Base-by-base conservation (phyloP, 768 basidiomycete species). In the Rhizopogon rudus region DNA sequence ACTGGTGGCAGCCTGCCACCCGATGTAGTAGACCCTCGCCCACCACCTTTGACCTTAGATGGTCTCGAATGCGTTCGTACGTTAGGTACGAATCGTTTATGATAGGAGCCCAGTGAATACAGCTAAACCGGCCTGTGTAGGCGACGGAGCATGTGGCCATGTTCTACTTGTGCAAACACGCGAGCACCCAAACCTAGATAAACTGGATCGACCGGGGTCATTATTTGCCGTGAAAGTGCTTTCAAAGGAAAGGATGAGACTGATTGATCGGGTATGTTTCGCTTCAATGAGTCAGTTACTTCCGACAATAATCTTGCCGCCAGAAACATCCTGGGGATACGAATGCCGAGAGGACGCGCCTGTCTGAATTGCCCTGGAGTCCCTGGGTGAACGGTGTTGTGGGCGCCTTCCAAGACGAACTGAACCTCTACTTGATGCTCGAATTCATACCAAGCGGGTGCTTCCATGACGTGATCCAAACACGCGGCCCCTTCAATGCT, bases 371-470 rank as follows among this genome's bases (percentile, higher is more conserved):
- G 20, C 72, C 73, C 4, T 84, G 83, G 83, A 77, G 73, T 52
- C 77, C 83, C 0, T 85, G 82, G 68, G 62, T 82, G 35, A 68
- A 70, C 7, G 79, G 79, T 3, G 64, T 81, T 3, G 56, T 81
- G 33, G 68, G 75, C 49, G 67, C 65, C 1, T 80, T 82, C 61
- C 59, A 71, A 40, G 84, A 86, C 62, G 39, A 65, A 1, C 59
- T 65, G 50, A 81, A 79, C 54, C 60, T 81, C 16, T 85, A 85
- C 60, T 61, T 79, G 37, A 64, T 78, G 62, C 67, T 82, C 33
- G 83, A 86, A 65, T 73, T 73, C 60, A 73, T 77, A 13, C 76
- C 80, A 0, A 70, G 73, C 31, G 77, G 76, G 1, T 75, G 73
- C 5, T 65, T 84, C 3, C 69, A 71, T 29, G 62, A 70, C 20